Percentiles rank a stretch among this genome's conserved stretches.
Conservation (phyloP, 495 filamentous ascomycete species). For the Penicillium manginii region DNA sequence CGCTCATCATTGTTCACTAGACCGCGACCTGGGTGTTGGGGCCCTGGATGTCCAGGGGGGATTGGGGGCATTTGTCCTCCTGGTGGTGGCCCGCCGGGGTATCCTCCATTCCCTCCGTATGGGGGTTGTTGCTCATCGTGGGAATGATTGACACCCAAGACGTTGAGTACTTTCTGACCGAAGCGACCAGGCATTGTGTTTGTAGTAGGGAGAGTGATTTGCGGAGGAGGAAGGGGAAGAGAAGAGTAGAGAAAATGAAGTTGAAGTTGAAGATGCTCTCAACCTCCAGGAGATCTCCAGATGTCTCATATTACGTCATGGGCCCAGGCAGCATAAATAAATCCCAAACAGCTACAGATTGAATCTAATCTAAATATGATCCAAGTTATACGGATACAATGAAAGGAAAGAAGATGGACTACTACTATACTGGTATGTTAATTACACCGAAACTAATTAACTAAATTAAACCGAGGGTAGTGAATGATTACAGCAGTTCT, state of each 20-base stretch:
- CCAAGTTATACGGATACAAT: too few relatives aligned
- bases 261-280: neutral
- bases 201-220: neutral
- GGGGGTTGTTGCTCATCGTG: neutral
- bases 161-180: slow-evolving; percentile 43
- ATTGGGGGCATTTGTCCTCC: slow-evolving; percentile 9
- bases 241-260: neutral
- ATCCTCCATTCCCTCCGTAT: neutral
- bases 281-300: too few relatives aligned
- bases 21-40: slow-evolving; percentile 21
- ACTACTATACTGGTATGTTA: too few relatives aligned
- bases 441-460: too few relatives aligned
- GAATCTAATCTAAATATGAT: too few relatives aligned
- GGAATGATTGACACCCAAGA: slow-evolving; percentile 30
- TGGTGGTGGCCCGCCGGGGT: neutral
- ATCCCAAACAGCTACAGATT: too few relatives aligned
- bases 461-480: too few relatives aligned
- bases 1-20: slow-evolving; percentile 45
- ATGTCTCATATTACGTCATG: too few relatives aligned
- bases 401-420: too few relatives aligned
- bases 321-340: too few relatives aligned
- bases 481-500: too few relatives aligned
- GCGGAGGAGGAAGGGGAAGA: neutral
- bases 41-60: neutral
- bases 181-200: slow-evolving; percentile 38